Percentiles rank a stretch among this genome's conserved stretches.
Conservation (phyloP, 805 yeast species). For the Zygosaccharomyces bailii region DNA sequence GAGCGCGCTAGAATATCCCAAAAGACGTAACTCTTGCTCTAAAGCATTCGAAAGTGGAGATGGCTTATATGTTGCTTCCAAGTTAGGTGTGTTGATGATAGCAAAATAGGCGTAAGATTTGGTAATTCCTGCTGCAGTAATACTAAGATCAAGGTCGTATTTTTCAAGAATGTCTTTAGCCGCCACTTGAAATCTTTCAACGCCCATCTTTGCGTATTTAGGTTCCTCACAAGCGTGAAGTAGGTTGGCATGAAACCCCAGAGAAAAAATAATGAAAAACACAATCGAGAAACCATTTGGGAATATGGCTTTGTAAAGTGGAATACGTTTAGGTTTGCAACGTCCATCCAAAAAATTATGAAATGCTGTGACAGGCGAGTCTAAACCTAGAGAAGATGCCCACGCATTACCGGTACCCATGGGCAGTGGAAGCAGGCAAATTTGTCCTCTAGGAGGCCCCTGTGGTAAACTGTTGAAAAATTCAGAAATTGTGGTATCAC, state of each 20-base stretch:
- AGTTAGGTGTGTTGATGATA: conserved; percentile 28
- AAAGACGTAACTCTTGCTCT: conserved; percentile 21
- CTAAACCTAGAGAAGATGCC: conserved; percentile 54
- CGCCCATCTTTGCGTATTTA: conserved; percentile 60
- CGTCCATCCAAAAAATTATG: conserved; percentile 33
- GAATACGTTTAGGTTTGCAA: conserved; percentile 23
- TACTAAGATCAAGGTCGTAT: conserved; percentile 28
- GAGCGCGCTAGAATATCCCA: conserved; percentile 25
- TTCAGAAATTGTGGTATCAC: conserved; percentile 83
- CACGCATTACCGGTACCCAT: conserved; percentile 87
- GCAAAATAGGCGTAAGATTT: conserved; percentile 29
- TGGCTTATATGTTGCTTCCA: conserved; percentile 31
- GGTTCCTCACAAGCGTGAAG: conserved; percentile 77
- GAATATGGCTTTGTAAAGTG: conserved; percentile 35
- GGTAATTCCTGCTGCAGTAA: conserved; percentile 11
- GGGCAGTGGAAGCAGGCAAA: conserved; percentile 47
- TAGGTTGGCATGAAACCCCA: conserved; percentile 84
- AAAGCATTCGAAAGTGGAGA: conserved; percentile 31
- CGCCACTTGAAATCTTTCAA: conserved; percentile 65
- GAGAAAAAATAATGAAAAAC: conserved; percentile 65
- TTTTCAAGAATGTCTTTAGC: conserved; percentile 50
- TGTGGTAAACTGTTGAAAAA: conserved; percentile 51
- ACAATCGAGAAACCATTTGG: conserved; percentile 29
- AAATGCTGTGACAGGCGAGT: conserved; percentile 37
- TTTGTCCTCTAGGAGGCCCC: not conserved